A percentile compares a stretch with the other conserved stretches of the same genome.
These are phyloP conservation scores for Orychophragmus violaceus DNA, from an alignment of 345 rosid genomes.

Conservation along the genomic window DNA sequence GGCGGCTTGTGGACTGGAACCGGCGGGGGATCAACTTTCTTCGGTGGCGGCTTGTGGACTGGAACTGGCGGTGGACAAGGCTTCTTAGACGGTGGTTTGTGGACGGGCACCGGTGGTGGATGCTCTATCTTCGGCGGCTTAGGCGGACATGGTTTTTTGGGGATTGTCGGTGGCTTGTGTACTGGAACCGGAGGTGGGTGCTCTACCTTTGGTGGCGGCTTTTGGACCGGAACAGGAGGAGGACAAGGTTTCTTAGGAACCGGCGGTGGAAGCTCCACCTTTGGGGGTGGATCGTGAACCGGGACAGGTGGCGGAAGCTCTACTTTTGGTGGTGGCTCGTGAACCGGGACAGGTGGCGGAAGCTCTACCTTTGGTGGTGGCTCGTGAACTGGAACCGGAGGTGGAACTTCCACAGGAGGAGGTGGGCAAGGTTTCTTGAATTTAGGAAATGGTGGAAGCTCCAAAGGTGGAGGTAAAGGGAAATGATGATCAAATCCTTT, in stretches of 20 bases:
- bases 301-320: slow-evolving; percentile 32
- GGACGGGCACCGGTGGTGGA: slow-evolving; percentile 19
- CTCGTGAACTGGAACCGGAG: slow-evolving; percentile 25
- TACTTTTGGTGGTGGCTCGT: slow-evolving; percentile 22
- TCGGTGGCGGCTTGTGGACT: slow-evolving; percentile 13
- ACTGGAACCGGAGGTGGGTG: slow-evolving; percentile 22
- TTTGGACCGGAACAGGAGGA: slow-evolving; percentile 11
- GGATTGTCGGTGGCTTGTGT: slow-evolving; percentile 8
- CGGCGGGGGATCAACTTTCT: slow-evolving; percentile 6
- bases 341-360: slow-evolving; percentile 34
- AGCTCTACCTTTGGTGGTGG: slow-evolving; percentile 22
- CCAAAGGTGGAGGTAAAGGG: slow-evolving; percentile 27
- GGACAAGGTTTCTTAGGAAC: no score
- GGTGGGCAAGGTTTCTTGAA: slow-evolving; percentile 33
- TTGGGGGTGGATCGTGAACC: slow-evolving; percentile 9
- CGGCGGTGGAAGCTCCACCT: slow-evolving; percentile 22
- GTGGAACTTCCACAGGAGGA: slow-evolving; percentile 23
- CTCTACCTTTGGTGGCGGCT: slow-evolving; percentile 21
- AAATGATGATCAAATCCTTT: slow-evolving; percentile 30
- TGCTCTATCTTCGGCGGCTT: slow-evolving; percentile 9
- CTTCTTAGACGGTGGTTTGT: slow-evolving; percentile 20
- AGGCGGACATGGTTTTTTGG: slow-evolving; percentile 25
- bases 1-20: slow-evolving; percentile 7
- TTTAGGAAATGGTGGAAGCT: slow-evolving; percentile 28
- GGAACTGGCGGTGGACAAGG: slow-evolving; percentile 25